Percentiles rank a stretch among this genome's conserved stretches.
These are phyloP conservation scores for Amniculicola lignicola DNA, from an alignment of 495 filamentous ascomycete species.

Conservation along the genomic window DNA sequence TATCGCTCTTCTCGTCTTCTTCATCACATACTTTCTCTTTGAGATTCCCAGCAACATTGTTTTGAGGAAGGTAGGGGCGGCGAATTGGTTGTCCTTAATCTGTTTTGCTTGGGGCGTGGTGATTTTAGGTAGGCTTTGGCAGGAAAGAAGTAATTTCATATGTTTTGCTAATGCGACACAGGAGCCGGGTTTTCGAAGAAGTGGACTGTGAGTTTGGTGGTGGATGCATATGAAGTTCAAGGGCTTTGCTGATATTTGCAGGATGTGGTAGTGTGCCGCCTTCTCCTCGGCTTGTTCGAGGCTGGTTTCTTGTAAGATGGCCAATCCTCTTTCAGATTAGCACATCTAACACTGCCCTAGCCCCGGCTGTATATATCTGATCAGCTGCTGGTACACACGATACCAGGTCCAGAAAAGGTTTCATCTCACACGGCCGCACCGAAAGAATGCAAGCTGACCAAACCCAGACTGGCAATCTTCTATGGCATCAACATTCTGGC, in stretches of 20 bases:
- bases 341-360: slow-evolving; percentile 31
- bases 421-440: too few species aligned
- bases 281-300: slow-evolving; percentile 60
- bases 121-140: slow-evolving; percentile 47
- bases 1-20: slow-evolving; percentile 61
- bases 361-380: slow-evolving; percentile 59
- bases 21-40: slow-evolving; percentile 62
- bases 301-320: slow-evolving; percentile 1
- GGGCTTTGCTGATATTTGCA: too few species aligned
- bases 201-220: slow-evolving; percentile 40
- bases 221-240: too few species aligned
- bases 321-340: neutral
- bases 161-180: too few species aligned
- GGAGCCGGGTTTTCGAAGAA: slow-evolving; percentile 51
- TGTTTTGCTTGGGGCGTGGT: slow-evolving; percentile 49
- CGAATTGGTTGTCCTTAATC: slow-evolving; percentile 53
- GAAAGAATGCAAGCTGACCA: neutral
- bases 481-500: slow-evolving; percentile 61
- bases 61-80: slow-evolving; percentile 58
- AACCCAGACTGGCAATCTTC: slow-evolving; percentile 53
- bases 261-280: slow-evolving; percentile 50
- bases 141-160: too few species aligned
- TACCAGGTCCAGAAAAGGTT: slow-evolving; percentile 34
- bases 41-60: slow-evolving; percentile 59
- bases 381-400: slow-evolving; percentile 62